phyloP scores from a whole-genome alignment of 148 eudicot genomes.

The Camellia lanceoleosa region DNA sequence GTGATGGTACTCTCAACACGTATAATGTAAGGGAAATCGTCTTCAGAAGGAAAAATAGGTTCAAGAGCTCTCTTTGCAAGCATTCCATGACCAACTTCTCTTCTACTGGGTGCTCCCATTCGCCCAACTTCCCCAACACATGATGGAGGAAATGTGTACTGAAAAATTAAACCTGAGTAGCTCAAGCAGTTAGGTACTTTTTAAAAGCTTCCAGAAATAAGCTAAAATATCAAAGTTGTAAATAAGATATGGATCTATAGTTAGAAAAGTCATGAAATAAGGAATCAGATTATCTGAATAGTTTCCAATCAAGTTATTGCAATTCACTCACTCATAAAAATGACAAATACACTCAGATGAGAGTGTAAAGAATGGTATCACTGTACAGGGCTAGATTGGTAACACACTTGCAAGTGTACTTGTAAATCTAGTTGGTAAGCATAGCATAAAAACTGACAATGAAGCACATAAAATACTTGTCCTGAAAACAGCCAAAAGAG shows the following conservation, averaged over 20 bases:
- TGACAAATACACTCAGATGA: not conserved
- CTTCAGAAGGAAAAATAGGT: slow-evolving; percentile 80
- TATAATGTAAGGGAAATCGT: slow-evolving; percentile 81
- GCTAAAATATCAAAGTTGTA: not conserved
- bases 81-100: slow-evolving; percentile 98
- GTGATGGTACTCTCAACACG: slow-evolving; percentile 98
- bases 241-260: not conserved
- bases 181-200: slow-evolving; percentile 4
- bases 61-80: slow-evolving; percentile 97
- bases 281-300: not conserved
- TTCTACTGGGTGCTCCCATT: slow-evolving; percentile 94
- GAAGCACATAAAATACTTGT: not conserved
- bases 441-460: not conserved
- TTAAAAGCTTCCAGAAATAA: slow-evolving; percentile 7
- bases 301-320: not conserved
- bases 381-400: not conserved
- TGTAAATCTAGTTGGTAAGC: not conserved
- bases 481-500: not conserved
- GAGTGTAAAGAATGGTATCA: not conserved
- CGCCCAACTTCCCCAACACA: slow-evolving; percentile 98
- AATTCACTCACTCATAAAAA: not conserved
- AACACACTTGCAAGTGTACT: not conserved
- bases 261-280: not conserved
- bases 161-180: slow-evolving; percentile 20
- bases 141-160: slow-evolving; percentile 97